Conservation (phyloP, 2,329 filamentous ascomycete species). For the Diaporthe vaccinii region DNA sequence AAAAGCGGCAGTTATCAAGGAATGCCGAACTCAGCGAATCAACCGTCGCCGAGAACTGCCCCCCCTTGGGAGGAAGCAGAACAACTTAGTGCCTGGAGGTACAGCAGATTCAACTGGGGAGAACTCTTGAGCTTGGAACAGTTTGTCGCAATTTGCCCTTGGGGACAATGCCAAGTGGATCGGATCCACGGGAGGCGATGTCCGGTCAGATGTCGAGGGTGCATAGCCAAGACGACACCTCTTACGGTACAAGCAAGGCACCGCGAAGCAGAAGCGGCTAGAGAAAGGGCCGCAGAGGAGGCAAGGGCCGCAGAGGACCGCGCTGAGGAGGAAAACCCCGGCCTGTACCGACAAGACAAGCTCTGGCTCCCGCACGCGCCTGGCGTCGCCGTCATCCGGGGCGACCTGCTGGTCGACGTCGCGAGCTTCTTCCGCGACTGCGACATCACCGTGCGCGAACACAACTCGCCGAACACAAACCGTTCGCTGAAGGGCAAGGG, state of each 20-base stretch:
- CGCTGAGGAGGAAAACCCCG: background rate
- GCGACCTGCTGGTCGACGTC: background rate
- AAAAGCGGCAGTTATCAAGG: background rate
- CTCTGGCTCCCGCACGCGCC: background rate
- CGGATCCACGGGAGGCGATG: background rate
- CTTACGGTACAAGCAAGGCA: background rate
- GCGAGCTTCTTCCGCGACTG: slow-evolving; percentile 7
- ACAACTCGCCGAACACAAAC: background rate
- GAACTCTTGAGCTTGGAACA: background rate
- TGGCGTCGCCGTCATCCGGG: background rate
- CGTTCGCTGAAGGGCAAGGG: background rate
- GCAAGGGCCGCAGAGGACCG: background rate
- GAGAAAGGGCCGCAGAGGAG: background rate
- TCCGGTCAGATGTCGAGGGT: background rate
- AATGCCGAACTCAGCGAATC: background rate
- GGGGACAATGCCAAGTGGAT: background rate
- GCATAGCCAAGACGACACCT: background rate
- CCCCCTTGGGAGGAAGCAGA: background rate
- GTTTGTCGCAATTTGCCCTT: background rate
- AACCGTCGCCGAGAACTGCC: background rate
- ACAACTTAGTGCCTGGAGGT: background rate
- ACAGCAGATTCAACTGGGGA: background rate
- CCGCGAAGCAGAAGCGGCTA: background rate
- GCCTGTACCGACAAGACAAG: background rate
- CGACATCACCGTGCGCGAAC: background rate